These are phyloP conservation scores for Metschnikowia matae DNA, from an alignment of 805 yeast genomes.

Conservation along the genomic window DNA sequence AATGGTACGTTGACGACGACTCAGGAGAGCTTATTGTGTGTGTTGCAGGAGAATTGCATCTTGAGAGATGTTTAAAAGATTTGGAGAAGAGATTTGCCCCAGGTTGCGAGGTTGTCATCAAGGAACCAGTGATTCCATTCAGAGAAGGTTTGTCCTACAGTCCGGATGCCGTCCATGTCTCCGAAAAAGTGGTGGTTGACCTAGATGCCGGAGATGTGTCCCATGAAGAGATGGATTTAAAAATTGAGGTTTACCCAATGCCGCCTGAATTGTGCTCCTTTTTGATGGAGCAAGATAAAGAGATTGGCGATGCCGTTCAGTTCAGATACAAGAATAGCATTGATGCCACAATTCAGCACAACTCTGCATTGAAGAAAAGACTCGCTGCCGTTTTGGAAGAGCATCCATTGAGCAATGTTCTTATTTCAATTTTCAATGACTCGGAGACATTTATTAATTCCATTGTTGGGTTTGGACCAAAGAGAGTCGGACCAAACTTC, in stretches of 20 bases:
- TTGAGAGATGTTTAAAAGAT: conserved; percentile 92
- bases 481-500: conserved; percentile 69
- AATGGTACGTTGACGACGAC: conserved; percentile 72
- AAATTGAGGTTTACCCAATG: conserved; percentile 57
- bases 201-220: conserved; percentile 13
- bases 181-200: conserved; percentile 15
- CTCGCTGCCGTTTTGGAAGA: conserved; percentile 12
- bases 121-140: conserved; percentile 93
- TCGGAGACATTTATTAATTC: conserved; percentile 22
- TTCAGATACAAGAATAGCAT: conserved; percentile 14
- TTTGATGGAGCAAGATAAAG: conserved; percentile 43
- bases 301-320: conserved; percentile 35
- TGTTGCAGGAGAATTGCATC: conserved; percentile 94
- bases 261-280: conserved; percentile 48
- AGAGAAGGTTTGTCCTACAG: conserved; percentile 74
- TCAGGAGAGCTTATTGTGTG: conserved; percentile 91
- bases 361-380: conserved; percentile 11
- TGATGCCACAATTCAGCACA: conserved; percentile 15
- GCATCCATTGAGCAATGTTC: conserved; percentile 14
- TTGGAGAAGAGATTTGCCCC: conserved; percentile 82
- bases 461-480: conserved; percentile 73
- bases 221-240: conserved; percentile 35
- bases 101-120: conserved; percentile 77
- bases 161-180: conserved; percentile 12
- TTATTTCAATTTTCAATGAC: conserved; percentile 17